phyloP scores from a whole-genome alignment of 176 grass and related monocot genomes.

The Pontederia paniculata region DNA sequence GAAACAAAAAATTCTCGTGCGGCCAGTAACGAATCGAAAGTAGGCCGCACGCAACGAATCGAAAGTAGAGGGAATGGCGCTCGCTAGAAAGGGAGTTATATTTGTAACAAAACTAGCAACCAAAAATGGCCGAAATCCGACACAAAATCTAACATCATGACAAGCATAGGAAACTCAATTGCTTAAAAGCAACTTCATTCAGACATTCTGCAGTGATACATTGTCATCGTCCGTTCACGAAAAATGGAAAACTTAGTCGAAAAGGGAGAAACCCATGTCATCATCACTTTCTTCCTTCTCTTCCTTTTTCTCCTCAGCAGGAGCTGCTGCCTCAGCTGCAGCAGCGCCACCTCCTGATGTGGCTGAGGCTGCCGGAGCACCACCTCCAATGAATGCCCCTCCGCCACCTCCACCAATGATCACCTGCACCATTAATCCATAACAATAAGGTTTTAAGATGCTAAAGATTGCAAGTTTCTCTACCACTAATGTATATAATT shows the following conservation, averaged over 20 bases:
- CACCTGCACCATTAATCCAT: neutral
- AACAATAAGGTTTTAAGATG: neutral
- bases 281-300: constrained; percentile 7
- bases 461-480: too few species aligned
- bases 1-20: too few species aligned
- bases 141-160: too few species aligned
- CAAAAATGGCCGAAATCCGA: too few species aligned
- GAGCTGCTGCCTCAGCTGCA: neutral
- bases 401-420: neutral
- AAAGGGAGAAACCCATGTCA: constrained; percentile 9
- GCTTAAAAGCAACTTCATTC: too few species aligned
- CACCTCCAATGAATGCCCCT: neutral
- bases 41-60: too few species aligned
- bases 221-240: neutral
- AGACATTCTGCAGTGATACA: too few species aligned
- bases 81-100: too few species aligned
- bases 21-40: too few species aligned
- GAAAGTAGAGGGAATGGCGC: too few species aligned
- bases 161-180: too few species aligned
- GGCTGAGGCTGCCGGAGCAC: neutral
- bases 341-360: neutral
- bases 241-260: neutral
- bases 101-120: too few species aligned
- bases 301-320: constrained; percentile 8
- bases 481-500: neutral